Percentiles rank a stretch among this genome's conserved stretches.
Evolutionary conservation across 2,329 filamentous ascomycete species (phyloP).

Genomic region (Ascomycota sp.): DNA sequence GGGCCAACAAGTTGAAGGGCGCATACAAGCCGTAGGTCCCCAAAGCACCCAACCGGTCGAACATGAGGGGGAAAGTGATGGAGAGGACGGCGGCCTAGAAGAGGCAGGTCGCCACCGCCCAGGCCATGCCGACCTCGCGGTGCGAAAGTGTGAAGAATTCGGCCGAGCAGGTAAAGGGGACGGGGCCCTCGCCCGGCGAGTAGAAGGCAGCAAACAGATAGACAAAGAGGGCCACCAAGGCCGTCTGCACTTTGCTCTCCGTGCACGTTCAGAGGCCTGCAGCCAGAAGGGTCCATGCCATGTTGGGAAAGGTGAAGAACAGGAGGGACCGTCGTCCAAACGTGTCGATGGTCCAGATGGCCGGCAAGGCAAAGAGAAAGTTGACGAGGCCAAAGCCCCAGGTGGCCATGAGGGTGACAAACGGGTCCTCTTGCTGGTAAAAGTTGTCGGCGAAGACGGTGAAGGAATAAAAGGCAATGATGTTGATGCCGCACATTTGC

Average conservation of each 20-base stretch:
- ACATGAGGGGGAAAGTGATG: conserved; percentile 42
- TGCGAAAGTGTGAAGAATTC: conserved; percentile 53
- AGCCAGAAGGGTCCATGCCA: conserved; percentile 19
- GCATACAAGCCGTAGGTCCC: conserved; percentile 35
- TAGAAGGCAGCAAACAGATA: conserved; percentile 33
- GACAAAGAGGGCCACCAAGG: conserved; percentile 33
- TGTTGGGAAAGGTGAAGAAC: conserved; percentile 20
- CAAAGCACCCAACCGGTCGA: conserved; percentile 20
- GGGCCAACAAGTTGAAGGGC: conserved; percentile 31
- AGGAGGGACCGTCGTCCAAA: conserved; percentile 32
- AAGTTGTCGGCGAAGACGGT: conserved; percentile 40
- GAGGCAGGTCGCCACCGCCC: conserved; percentile 44
- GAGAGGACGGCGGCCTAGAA: conserved; percentile 38
- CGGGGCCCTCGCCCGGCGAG: conserved; percentile 38
- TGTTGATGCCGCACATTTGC: conserved; percentile 52
- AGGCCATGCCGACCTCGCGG: conserved; percentile 52
- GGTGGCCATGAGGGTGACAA: conserved; percentile 36
- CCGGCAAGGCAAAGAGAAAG: conserved; percentile 36
- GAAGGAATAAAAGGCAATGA: conserved; percentile 57
- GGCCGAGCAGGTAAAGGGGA: conserved; percentile 47
- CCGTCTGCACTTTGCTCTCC: conserved; percentile 11
- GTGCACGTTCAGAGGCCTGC: conserved; percentile 29
- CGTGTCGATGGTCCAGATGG: conserved; percentile 37
- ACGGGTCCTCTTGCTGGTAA: conserved; percentile 25
- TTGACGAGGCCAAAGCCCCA: conserved; percentile 38